Percentiles rank a stretch among this genome's conserved stretches.
Conservation (phyloP, 1,139 yeast genomes). For the Taphrina populina region DNA sequence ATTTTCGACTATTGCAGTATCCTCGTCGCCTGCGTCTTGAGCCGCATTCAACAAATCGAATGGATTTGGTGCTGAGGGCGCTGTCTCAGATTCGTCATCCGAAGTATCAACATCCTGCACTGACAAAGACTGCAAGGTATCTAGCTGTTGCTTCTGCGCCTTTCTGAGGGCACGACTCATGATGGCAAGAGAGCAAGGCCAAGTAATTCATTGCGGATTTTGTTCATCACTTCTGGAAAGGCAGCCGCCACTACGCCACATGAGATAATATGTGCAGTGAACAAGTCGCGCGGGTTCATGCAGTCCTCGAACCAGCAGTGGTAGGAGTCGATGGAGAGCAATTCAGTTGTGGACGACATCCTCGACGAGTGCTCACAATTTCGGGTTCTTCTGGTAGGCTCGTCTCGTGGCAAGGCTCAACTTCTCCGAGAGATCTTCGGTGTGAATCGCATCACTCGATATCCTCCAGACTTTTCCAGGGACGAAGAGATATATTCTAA, state of each 20-base stretch:
- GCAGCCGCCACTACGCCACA: too few relatives aligned
- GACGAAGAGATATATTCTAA: conserved; percentile 30
- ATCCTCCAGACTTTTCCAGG: conserved; percentile 26
- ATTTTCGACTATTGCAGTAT: conserved; percentile 7
- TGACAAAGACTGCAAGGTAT: background rate
- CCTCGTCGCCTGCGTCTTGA: background rate
- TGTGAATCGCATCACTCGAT: conserved; percentile 28
- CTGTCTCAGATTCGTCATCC: conserved; percentile 10
- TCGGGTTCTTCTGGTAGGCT: conserved; percentile 23
- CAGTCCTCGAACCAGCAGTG: too few relatives aligned
- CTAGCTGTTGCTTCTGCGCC: conserved; percentile 24
- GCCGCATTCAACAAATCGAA: conserved; percentile 26
- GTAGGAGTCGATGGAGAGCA: conserved; percentile 20
- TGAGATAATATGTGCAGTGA: too few relatives aligned
- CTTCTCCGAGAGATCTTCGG: conserved; percentile 31
- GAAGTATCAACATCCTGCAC: background rate
- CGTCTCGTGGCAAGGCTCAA: conserved; percentile 32
- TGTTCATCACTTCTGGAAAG: too few relatives aligned
- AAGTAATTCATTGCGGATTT: too few relatives aligned
- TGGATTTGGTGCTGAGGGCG: conserved; percentile 16
- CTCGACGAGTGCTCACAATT: conserved; percentile 32
- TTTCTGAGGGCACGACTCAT: conserved; percentile 27
- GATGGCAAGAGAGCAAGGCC: background rate
- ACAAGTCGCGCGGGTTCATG: too few relatives aligned
- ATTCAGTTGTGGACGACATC: conserved; percentile 17